A percentile compares a stretch with the other conserved stretches of the same genome.
These are phyloP conservation scores for Paragyromitra xinjiangensis DNA, from an alignment of 495 filamentous ascomycete genomes.

Conservation along the genomic window DNA sequence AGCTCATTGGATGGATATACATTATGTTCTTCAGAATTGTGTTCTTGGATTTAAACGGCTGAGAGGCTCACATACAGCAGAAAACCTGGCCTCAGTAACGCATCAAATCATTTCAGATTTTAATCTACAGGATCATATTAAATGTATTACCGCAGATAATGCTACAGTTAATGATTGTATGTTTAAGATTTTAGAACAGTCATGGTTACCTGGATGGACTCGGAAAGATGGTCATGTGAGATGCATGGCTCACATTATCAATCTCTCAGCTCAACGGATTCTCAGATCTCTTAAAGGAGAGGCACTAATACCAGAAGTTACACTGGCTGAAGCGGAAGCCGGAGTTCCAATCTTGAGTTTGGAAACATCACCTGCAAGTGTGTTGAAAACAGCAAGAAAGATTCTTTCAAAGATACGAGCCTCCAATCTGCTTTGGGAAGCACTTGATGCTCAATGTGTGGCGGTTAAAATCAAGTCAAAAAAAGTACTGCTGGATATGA, in stretches of 20 bases:
- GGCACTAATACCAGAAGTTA: not conserved
- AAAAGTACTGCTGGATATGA: constrained; percentile 1
- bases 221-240: constrained; percentile 30
- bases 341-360: too few relatives aligned
- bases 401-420: not conserved
- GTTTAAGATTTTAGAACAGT: not conserved
- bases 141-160: not conserved
- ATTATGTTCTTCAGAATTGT: not conserved
- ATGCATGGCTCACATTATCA: constrained; percentile 36
- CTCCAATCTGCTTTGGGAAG: not conserved
- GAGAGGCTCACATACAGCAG: not conserved
- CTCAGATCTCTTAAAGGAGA: not conserved
- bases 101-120: not conserved
- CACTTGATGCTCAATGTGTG: not conserved
- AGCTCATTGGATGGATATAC: constrained; percentile 29
- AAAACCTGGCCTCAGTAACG: not conserved
- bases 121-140: not conserved
- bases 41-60: not conserved
- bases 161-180: not conserved
- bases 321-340: not conserved
- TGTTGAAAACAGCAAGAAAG: not conserved
- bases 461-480: too few relatives aligned
- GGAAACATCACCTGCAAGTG: not conserved
- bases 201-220: not conserved
- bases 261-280: constrained; percentile 30